Base-by-base conservation (phyloP, 208 protist genomes). In the Tritrichomonas musculus region DNA sequence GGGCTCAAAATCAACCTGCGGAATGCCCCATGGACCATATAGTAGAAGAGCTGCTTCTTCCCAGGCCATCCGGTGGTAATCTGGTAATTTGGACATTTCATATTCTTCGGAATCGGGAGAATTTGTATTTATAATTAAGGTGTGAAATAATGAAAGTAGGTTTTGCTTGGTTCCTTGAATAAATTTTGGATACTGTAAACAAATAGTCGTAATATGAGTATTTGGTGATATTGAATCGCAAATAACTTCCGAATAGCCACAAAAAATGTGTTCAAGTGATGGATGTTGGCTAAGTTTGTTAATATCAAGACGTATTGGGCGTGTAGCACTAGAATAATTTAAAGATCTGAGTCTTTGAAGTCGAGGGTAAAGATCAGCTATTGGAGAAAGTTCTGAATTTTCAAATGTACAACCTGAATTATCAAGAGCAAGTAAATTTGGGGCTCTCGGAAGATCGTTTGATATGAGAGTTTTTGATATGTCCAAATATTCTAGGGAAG, bases 21-120 rank as follows among this genome's bases (percentile, higher is more conserved):
- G 73, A 53, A 84, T n/a, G 8, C 73, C 73, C 73, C 73, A 84
- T 25, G 73, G 73, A 53, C 73, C 73, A 53, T 84, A 84, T 53
- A 84, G n/a, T 33, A 84, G 22, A 53, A 13, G 9, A 4, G n/a
- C 14, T 53, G 73, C 22, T 22, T 53, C 14, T 30, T 9, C 44
- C 20, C 41, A 84, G 1, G 25, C 53, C 3, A 47, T n/a, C n/a
- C n/a, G n/a, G 1, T 13, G 73, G 25, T 53, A 84, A 33, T 9
- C 44, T 2, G 13, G 0, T 53, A 53, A 33, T 53, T 5, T 22
- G 17, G 20, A n/a, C 1, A n/a, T n/a, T 13, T 13, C 73, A 22
- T 20, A n/a, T 84, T 36, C 17, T 22, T 9, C 33, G 20, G 3
- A 11, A 47, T 44, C 33, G 14, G 33, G 20, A 5, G 22, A 4